Evolutionary conservation across 495 filamentous ascomycete species (phyloP).

Genomic region (Letharia columbiana): DNA sequence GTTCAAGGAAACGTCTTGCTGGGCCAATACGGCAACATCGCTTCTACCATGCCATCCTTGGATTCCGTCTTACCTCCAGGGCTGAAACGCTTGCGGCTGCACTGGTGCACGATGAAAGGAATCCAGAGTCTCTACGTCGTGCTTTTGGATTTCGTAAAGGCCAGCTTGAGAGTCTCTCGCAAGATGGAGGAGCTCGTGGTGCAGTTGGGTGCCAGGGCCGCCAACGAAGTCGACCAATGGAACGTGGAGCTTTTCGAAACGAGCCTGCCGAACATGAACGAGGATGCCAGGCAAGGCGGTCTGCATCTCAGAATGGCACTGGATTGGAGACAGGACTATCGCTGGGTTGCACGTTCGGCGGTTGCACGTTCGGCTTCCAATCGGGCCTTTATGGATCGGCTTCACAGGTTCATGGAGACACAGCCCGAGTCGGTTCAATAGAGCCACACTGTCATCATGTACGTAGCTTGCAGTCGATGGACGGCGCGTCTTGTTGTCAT

Average conservation of each 20-base stretch:
- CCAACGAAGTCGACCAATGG: rapidly evolving
- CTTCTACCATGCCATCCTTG: background rate
- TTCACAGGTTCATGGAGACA: no score
- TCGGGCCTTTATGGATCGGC: no score
- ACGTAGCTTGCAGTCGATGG: no score
- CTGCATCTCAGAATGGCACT: background rate
- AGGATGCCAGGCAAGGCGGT: background rate
- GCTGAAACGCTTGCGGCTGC: background rate
- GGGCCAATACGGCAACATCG: background rate
- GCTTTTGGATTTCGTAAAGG: background rate
- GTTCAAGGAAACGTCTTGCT: background rate
- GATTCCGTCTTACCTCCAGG: background rate
- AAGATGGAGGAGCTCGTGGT: background rate
- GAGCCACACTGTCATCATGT: no score
- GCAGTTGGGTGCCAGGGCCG: background rate
- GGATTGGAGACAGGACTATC: background rate
- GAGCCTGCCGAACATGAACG: background rate
- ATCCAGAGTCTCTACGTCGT: background rate
- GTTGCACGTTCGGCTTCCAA: no score
- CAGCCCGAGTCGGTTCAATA: no score
- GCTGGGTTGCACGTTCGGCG: background rate
- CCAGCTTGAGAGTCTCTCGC: background rate
- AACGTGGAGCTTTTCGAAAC: background rate
- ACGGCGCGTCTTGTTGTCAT: no score
- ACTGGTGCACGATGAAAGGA: background rate